Base-by-base conservation (phyloP, 148 eudicot species). In the Polygonum maritimum region DNA sequence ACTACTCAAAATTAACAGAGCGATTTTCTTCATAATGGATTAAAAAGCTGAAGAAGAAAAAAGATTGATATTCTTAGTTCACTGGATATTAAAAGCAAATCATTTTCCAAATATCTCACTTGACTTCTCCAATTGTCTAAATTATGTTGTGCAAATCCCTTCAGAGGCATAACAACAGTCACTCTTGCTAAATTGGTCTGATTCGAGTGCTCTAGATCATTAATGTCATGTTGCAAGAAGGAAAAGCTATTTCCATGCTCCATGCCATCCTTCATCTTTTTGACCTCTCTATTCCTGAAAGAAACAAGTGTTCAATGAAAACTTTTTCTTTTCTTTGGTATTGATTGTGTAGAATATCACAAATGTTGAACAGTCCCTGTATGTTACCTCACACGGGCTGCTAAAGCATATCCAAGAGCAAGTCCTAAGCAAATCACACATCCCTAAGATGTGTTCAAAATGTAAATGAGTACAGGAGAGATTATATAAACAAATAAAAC, bases 141-240 rank as follows among this genome's bases (percentile, higher is more conserved):
- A 80, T 94, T 94, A 80, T 94, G 97, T 74, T 94, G 97, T 78
- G 97, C 96, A 78, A 90, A 94, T 67, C 98, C 98, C 84, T 94
- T 94, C 74, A 94, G 84, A 73, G 98, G 98, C 97, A 94, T 90
- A 52, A 94, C 91, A 80, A 94, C 89, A 21, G 94, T 82, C 54
- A 94, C 97, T 83, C 89, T 87, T 40, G 97, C 97, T 76, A 92
- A 78, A 79, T 85, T 82, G 77, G 76, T 80, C 87, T 92, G 98
- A 67, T 84, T 85, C 57, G 92, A 89, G 81, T 94, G 97, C 85
- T 92, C 92, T 12, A 94, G 96, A 69, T 89, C 90, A 80, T 83
- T 83, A 60, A 94, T 84, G 79, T 94, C 88, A 76, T 85, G 88
- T 77, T 75, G 86, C 75, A 94, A 88, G 76, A 92, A 94, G 5